Evolutionary conservation across 345 rosid species (phyloP), one percentile per base, ranked within the genome.

Genomic region (Populus pruinosa): DNA sequence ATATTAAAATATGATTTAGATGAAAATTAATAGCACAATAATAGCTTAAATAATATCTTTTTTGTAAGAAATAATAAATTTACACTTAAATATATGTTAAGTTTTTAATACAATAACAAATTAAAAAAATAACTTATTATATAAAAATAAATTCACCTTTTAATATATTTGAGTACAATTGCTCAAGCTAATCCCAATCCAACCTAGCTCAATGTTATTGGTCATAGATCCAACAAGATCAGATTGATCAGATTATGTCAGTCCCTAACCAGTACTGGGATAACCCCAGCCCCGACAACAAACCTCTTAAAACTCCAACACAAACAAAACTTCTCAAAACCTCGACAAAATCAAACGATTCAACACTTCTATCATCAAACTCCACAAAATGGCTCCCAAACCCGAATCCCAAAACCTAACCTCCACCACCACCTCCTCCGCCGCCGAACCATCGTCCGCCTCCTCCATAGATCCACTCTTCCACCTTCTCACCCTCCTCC

Each of bases 391-490:
- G 76, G 53, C 76, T 21, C 76, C 68, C 68, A 73, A 49, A 41
- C 35, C 73, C 36, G 73, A 69, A 31, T 5, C 53, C 67, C 67
- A 68, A 25, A 27, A 67, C 13, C 56, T 20, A 23, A 11, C 71
- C 35, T 16, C 78, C 5, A 23, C 56, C 35, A 5, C 72, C 12
- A 17, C 72, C 5, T 10, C 49, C 4, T 11, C 73, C 38, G 21
- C 41, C 5, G 43, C 11, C 43, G 70, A 59, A 11, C 29, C 64
- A 59, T 59, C 70, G 5, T 18, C 70, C 13, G 2, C 21, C 23
- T 67, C 47, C 53, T 41, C 93, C 27, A 79, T 90, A 67, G 98
- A 93, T 73, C 98, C 98, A 23, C 25, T 93, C 64, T 89, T 91
- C 85, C 92, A 91, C 82, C 71, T 87, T 74, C 83, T 93, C 70